These are phyloP conservation scores for Fusarium haematococcum DNA, from an alignment of 2,329 filamentous ascomycete species.

Conservation along the genomic window DNA sequence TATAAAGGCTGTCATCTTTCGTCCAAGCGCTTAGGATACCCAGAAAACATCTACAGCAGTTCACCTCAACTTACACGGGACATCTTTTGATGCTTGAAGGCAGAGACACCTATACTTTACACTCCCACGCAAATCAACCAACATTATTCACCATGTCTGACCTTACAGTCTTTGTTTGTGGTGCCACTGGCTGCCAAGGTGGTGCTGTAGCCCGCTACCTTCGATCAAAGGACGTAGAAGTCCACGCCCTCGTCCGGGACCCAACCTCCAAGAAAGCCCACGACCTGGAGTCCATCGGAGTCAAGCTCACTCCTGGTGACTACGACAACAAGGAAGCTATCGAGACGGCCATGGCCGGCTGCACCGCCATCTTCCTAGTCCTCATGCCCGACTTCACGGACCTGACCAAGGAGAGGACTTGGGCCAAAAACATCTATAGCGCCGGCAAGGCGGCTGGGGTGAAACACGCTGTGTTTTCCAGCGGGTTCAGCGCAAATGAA, in stretches of 20 bases:
- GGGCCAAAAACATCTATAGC: slow-evolving; percentile 48
- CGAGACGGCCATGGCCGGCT: slow-evolving; percentile 44
- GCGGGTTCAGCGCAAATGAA: slow-evolving; percentile 46
- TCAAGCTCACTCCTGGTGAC: slow-evolving; percentile 48
- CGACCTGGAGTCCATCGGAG: slow-evolving; percentile 47
- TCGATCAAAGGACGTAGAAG: slow-evolving; percentile 44
- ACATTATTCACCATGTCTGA: slow-evolving; percentile 44
- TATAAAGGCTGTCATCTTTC: neutral
- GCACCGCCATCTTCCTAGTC: slow-evolving; percentile 50
- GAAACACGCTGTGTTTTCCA: slow-evolving; percentile 53
- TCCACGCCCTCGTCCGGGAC: slow-evolving; percentile 51
- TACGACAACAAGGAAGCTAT: slow-evolving; percentile 50
- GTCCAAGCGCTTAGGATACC: neutral
- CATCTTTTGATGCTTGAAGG: neutral
- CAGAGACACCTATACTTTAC: neutral
- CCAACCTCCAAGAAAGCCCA: slow-evolving; percentile 45
- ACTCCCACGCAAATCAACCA: neutral
- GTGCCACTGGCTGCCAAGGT: slow-evolving; percentile 56
- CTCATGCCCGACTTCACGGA: slow-evolving; percentile 49
- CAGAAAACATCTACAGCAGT: neutral
- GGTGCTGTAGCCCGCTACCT: slow-evolving; percentile 51
- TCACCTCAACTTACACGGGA: neutral
- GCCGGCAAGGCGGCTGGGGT: slow-evolving; percentile 53
- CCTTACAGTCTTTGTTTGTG: slow-evolving; percentile 52
- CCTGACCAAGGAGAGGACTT: slow-evolving; percentile 43